These are phyloP conservation scores for Alternaria triticimaculans DNA, from an alignment of 2,329 filamentous ascomycete species.

Conservation along the genomic window DNA sequence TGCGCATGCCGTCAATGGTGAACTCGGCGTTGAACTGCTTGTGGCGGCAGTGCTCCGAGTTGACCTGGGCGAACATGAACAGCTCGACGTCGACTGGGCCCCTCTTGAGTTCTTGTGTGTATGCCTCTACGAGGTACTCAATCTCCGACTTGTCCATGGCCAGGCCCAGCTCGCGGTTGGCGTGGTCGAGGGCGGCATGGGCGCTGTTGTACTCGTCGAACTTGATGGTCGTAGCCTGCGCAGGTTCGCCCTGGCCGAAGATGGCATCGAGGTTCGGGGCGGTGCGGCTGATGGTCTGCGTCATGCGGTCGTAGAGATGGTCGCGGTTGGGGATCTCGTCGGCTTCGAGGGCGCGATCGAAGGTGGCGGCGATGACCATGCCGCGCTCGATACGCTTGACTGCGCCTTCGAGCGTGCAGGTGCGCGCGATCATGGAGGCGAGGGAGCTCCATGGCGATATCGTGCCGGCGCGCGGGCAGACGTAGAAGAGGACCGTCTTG, in stretches of 20 bases:
- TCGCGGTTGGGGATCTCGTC: conserved; percentile 68
- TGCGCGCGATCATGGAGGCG: conserved; percentile 90
- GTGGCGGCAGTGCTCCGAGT: conserved; percentile 89
- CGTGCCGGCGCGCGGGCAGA: conserved; percentile 79
- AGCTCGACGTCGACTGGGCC: conserved; percentile 88
- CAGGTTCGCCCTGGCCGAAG: conserved; percentile 74
- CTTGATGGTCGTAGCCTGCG: conserved; percentile 75
- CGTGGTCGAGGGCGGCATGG: conserved; percentile 75
- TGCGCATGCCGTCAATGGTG: conserved; percentile 86
- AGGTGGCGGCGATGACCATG: conserved; percentile 72
- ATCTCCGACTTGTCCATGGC: conserved; percentile 89
- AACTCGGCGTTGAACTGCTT: conserved; percentile 98
- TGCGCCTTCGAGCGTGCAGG: conserved; percentile 79
- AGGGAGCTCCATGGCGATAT: conserved; percentile 98
- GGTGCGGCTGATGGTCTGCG: conserved; percentile 74
- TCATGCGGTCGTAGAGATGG: conserved; percentile 92
- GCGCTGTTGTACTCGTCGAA: conserved; percentile 70
- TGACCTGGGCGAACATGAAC: conserved; percentile 99
- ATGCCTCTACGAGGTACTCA: conserved; percentile 89
- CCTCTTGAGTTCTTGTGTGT: conserved; percentile 68
- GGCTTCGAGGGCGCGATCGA: conserved; percentile 60
- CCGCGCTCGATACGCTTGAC: conserved; percentile 86
- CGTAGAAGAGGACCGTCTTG: conserved; percentile 67
- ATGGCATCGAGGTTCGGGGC: conserved; percentile 75
- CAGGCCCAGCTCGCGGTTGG: conserved; percentile 83